Evolutionary conservation across 2,329 filamentous ascomycete genomes (phyloP).

Genomic region (Aspergillus proliferans): DNA sequence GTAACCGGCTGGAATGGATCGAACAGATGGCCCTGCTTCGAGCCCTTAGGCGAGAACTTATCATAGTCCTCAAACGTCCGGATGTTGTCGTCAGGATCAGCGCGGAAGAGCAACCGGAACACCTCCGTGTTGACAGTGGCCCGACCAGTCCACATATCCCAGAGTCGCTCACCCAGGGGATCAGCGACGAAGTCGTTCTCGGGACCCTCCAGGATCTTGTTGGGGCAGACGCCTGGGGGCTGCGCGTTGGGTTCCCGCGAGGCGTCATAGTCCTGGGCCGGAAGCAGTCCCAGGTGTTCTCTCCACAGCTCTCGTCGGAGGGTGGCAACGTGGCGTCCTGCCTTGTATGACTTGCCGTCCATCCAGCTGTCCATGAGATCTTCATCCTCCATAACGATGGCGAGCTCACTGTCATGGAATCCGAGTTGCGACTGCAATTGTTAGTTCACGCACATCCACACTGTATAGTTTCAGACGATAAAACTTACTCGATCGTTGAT

Average conservation of each 20-base stretch:
- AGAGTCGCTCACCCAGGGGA: conserved; percentile 63
- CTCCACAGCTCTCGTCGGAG: conserved; percentile 82
- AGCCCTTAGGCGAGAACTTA: conserved; percentile 57
- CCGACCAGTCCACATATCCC: conserved; percentile 64
- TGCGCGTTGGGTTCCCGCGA: conserved; percentile 67
- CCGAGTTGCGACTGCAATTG: conserved; percentile 62
- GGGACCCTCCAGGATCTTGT: conserved; percentile 66
- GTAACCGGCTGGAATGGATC: conserved; percentile 68
- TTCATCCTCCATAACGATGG: conserved; percentile 78
- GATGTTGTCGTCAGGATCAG: conserved; percentile 84
- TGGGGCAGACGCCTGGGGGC: conserved; percentile 63
- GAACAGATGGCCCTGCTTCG: conserved; percentile 80
- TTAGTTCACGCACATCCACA: conserved; percentile 2
- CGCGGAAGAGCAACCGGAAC: conserved; percentile 75
- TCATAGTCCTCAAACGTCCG: conserved; percentile 89
- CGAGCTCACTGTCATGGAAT: conserved; percentile 79
- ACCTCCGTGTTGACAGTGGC: conserved; percentile 73
- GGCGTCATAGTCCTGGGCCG: conserved; percentile 63
- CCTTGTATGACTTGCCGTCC: conserved; percentile 65
- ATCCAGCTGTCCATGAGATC: conserved; percentile 64
- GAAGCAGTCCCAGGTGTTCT: conserved; percentile 81
- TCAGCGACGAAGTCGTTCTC: conserved; percentile 66
- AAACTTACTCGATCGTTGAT: conserved; percentile 54
- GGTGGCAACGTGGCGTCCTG: conserved; percentile 68
- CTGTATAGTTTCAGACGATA: not conserved